Evolutionary conservation across 2,329 filamentous ascomycete genomes (phyloP).

Genomic region (Atkinsonella hypoxylon): DNA sequence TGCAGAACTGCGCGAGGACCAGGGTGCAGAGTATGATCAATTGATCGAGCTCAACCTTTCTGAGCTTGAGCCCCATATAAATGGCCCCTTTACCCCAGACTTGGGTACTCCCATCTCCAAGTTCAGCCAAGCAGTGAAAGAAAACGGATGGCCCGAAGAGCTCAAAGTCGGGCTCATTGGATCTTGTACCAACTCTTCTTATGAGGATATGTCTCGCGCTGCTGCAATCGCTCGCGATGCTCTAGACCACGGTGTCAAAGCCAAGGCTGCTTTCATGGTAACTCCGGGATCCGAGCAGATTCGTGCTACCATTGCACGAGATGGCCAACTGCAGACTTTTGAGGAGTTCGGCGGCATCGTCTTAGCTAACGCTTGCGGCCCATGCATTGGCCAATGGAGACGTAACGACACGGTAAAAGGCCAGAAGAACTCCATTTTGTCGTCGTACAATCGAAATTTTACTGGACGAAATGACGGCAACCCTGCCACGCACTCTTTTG

Average conservation of each 20-base stretch:
- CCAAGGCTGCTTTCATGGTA: constrained; percentile 86
- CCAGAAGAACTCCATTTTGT: constrained; percentile 90
- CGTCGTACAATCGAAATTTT: constrained; percentile 99
- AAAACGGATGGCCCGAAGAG: constrained; percentile 92
- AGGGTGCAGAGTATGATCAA: constrained; percentile 91
- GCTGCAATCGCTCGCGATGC: constrained; percentile 88
- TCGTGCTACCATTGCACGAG: constrained; percentile 79
- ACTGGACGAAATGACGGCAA: constrained; percentile 95
- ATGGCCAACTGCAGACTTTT: constrained; percentile 86
- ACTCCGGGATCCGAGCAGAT: constrained; percentile 97
- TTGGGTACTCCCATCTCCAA: constrained; percentile 95
- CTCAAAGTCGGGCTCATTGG: constrained; percentile 95
- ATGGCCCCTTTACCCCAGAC: constrained; percentile 97
- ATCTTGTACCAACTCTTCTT: constrained; percentile 88
- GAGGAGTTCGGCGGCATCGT: constrained; percentile 94
- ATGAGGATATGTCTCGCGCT: constrained; percentile 85
- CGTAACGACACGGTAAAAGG: constrained; percentile 90
- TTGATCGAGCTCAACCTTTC: constrained; percentile 91
- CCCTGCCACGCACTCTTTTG: constrained; percentile 87
- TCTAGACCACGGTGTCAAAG: constrained; percentile 82
- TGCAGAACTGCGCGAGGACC: constrained; percentile 73
- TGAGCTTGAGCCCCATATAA: constrained; percentile 94
- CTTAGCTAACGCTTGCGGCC: constrained; percentile 88
- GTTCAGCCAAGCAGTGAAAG: constrained; percentile 87
- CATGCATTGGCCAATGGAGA: constrained; percentile 93